Percentiles rank a stretch among this genome's conserved stretches.
Evolutionary conservation across 2,329 filamentous ascomycete genomes (phyloP).

Genomic region (Paraphoma sp.): DNA sequence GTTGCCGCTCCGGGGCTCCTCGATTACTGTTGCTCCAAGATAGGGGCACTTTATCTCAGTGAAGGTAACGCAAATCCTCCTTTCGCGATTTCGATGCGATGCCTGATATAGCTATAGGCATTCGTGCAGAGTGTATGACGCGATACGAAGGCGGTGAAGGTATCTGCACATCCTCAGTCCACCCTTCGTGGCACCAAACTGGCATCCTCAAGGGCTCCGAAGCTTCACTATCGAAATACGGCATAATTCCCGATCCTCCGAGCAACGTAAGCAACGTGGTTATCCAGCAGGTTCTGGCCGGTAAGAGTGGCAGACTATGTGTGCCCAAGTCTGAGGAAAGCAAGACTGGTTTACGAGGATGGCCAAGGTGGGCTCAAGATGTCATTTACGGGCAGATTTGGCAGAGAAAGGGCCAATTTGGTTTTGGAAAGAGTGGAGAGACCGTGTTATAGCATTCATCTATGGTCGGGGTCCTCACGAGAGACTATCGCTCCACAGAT

Average conservation of each 20-base stretch:
- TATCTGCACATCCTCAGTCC: slow-evolving; percentile 38
- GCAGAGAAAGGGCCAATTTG: slow-evolving; percentile 7
- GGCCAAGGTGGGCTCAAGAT: slow-evolving; percentile 37
- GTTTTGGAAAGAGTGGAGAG: neutral
- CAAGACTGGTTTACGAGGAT: slow-evolving; percentile 18
- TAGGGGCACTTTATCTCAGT: slow-evolving; percentile 34
- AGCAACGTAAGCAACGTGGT: slow-evolving; percentile 28
- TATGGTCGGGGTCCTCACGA: too few species aligned
- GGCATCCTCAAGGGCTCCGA: slow-evolving; percentile 28
- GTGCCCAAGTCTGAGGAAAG: slow-evolving; percentile 24
- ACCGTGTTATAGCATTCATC: too few species aligned
- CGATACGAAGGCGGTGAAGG: slow-evolving; percentile 29
- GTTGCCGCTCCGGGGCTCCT: slow-evolving; percentile 26
- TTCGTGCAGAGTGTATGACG: slow-evolving; percentile 33
- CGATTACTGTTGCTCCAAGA: slow-evolving; percentile 39
- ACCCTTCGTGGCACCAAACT: slow-evolving; percentile 36
- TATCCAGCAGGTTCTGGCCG: slow-evolving; percentile 32
- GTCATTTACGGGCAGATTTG: slow-evolving; percentile 20
- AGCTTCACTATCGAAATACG: slow-evolving; percentile 16
- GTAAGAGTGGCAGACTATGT: slow-evolving; percentile 26
- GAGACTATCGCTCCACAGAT: too few species aligned
- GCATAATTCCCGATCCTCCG: slow-evolving; percentile 24
- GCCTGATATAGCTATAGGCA: slow-evolving; percentile 13
- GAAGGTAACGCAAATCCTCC: slow-evolving; percentile 23
- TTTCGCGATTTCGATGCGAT: neutral